Conservation (phyloP, 1,284 basidiomycete genomes). For the Cryptococcus deneoformans region DNA sequence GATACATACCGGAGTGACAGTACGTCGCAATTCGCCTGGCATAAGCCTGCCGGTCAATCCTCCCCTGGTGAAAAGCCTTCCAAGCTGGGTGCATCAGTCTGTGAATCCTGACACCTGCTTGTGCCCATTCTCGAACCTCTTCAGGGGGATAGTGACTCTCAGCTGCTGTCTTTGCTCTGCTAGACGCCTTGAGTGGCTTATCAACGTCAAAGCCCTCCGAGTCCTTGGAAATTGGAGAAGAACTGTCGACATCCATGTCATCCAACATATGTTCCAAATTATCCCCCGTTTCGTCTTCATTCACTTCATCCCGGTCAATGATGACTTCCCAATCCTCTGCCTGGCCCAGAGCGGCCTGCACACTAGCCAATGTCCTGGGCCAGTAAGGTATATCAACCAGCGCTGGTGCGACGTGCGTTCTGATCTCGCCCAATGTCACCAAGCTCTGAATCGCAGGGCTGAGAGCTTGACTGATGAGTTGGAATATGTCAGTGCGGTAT, state of each 20-base stretch:
- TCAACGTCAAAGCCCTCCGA: background rate
- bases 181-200: background rate
- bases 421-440: slow-evolving; percentile 23
- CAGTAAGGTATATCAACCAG: slow-evolving; percentile 23
- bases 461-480: slow-evolving; percentile 20
- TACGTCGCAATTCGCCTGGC: slow-evolving; percentile 18
- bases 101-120: slow-evolving; percentile 17
- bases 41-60: slow-evolving; percentile 20
- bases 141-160: slow-evolving; percentile 5
- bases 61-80: slow-evolving; percentile 16
- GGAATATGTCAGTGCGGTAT: slow-evolving; percentile 21
- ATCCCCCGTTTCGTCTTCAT: background rate
- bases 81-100: slow-evolving; percentile 26
- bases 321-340: slow-evolving; percentile 20
- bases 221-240: background rate
- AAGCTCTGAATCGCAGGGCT: slow-evolving; percentile 20
- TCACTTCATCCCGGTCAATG: background rate
- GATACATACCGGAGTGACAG: slow-evolving; percentile 14
- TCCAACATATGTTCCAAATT: background rate
- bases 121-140: slow-evolving; percentile 19
- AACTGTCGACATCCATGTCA: background rate
- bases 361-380: slow-evolving; percentile 17
- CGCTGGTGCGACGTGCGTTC: slow-evolving; percentile 17
- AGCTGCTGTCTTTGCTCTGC: background rate
- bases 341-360: slow-evolving; percentile 5